Evolutionary conservation across 139 green algal genomes (phyloP), one percentile per base, ranked within the genome.

Genomic region (Limnomonas spitsbergensis): DNA sequence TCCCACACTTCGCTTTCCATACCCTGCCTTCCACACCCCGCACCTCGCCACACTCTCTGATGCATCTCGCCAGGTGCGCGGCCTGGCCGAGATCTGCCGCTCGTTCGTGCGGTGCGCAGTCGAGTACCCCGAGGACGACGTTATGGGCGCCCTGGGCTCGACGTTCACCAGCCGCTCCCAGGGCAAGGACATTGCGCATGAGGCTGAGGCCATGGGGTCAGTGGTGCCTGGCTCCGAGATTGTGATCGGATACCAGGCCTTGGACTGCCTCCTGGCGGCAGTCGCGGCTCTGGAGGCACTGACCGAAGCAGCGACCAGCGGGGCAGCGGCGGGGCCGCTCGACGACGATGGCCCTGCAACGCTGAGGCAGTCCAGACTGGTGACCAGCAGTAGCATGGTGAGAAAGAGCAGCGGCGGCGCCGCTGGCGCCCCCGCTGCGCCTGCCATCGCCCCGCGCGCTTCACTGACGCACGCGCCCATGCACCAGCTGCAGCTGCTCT

Each of bases 261-360:
- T 90, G 26, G 87, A 92, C 78, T 67, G 72, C 4, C 38, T 90
- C 29, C 74, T 92, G 27, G 66, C 42, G 26, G 67, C 86, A 26
- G 83, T 90, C n/a, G 31, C 53, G 14, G 84, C 82, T 35, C 20
- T 90, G 38, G 85, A 90, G 72, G 77, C 78, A 37, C 82, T 91
- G 32, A 82, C 87, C 29, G 85, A 88, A 47, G 36, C 70, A 61
- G 14, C 47, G 14, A 20, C 14, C 14, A 61, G 47, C 47, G 47
- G 47, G 20, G 20, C 47, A 29, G 47, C 47, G 14, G 20, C 14
- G 14, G 20, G 14, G 20, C 20, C 14, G 14, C 14, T 29, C 20
- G 47, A 29, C 20, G 47, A 61, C 20, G 20, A 61, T 20, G 20
- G 14, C 14, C 47, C 47, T 29, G 47, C 47, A 29, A 61, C 47